Base-by-base conservation (phyloP, 1,284 basidiomycete species). In the Xerocomus amazonicus region DNA sequence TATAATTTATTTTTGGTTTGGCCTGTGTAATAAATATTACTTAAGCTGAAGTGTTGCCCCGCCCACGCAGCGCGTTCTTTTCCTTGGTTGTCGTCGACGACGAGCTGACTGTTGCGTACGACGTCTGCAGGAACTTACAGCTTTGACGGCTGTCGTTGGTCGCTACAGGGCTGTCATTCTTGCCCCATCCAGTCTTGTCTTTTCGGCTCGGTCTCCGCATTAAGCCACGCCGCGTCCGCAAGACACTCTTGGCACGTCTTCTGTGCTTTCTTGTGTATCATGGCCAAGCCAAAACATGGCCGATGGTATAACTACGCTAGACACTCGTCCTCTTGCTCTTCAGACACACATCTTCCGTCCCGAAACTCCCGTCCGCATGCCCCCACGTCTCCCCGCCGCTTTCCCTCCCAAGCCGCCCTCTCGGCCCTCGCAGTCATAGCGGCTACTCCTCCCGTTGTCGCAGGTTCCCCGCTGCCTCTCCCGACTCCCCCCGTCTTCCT, bases 401-500 rank as follows among this genome's bases (percentile, higher is more conserved):
- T 39, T 4, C 77, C 77, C 39, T 82, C 79, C 31, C 65, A 76
- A 0, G 67, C 72, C 34, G 55, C 81, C 51, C 70, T 84, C 52
- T 73, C 81, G 3, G 60, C 80, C 47, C 72, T 85, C 38, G 80
- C 81, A 13, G 70, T 79, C 58, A 67, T 84, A 54, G 77, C 71
- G 14, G 70, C 77, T 4, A 69, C 77, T 8, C 67, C 76, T 13
- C 60, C 73, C 27, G 56, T 71, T 16, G 77, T 66, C 31, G 62
- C 76, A 57, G 78, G 71, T 35, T 72, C 71, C 51, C 81, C 83
- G 6, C 54, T 73, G 34, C 60, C 62, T 13, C 43, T 56, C 27
- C 59, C 65, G 6, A 56, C 67, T 0, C 53, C 74, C 8, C 81
- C 77, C 14, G 58, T 73, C 41, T 86, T 87, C 56, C 75, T 86